A percentile compares a stretch with the other conserved stretches of the same genome.
Evolutionary conservation across 164 flowering plant genomes (phyloP).

Genomic region (Macadamia tetraphylla): DNA sequence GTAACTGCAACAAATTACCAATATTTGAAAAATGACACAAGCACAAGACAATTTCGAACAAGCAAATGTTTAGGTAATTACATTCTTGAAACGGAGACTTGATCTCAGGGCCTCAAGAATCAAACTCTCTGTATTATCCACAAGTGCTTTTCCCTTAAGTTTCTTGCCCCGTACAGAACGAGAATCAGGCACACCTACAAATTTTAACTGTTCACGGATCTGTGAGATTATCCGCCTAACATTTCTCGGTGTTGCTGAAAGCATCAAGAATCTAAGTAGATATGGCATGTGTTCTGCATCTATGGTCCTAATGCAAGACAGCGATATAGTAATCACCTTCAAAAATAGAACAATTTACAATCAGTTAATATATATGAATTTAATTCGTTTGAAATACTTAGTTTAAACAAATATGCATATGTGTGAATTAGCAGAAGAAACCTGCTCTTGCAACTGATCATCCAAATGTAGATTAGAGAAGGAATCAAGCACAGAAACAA

Average conservation of each 20-base stretch:
- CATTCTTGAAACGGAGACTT: slow-evolving; percentile 71
- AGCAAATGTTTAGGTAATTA: slow-evolving; percentile 12
- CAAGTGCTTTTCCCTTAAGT: slow-evolving; percentile 52
- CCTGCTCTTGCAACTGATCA: slow-evolving; percentile 67
- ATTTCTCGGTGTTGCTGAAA: slow-evolving; percentile 60
- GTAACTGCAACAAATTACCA: slow-evolving; percentile 29
- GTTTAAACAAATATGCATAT: neutral
- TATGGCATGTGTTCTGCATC: slow-evolving; percentile 66
- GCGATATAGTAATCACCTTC: slow-evolving; percentile 61
- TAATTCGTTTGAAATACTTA: neutral
- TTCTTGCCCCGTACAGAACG: slow-evolving; percentile 33
- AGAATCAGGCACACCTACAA: slow-evolving; percentile 36
- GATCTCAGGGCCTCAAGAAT: slow-evolving; percentile 69
- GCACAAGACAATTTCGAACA: neutral
- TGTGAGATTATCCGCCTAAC: slow-evolving; percentile 54
- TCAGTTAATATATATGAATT: neutral
- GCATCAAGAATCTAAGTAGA: slow-evolving; percentile 65
- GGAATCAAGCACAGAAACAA: slow-evolving; percentile 75
- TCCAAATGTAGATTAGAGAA: slow-evolving; percentile 70
- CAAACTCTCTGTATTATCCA: slow-evolving; percentile 46
- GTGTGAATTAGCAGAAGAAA: neutral
- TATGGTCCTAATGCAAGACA: slow-evolving; percentile 67
- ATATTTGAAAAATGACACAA: neutral
- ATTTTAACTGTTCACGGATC: slow-evolving; percentile 63
- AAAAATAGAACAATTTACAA: neutral